Evolutionary conservation across 2,329 filamentous ascomycete species (phyloP), one percentile per base, ranked within the genome.

Genomic region (Aspergillus alliaceus): DNA sequence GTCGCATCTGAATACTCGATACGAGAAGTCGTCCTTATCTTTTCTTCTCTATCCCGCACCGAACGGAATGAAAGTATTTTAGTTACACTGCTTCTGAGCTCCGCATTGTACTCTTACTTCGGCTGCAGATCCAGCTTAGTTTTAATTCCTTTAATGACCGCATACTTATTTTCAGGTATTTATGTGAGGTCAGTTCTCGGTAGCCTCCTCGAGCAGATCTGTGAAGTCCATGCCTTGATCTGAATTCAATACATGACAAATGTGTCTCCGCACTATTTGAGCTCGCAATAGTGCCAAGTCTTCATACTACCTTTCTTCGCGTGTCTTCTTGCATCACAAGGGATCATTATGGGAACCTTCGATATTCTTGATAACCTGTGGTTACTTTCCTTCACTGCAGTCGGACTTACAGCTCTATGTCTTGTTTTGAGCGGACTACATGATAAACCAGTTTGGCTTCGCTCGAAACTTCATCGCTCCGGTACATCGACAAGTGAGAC

Each of bases 401-500:
- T 69, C 32, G 56, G 59, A 35, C 56, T 66, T 18, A 63, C 54
- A n/a, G 65, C 61, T 9, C n/a, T 65, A 11, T 75, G 66, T 49
- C 51, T 74, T 11, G 42, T 63, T 29, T 55, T 75, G 6, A 67
- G 63, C 22, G 65, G 63, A 54, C 24, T 58, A 18, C 75, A 75
- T 58, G 72, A 75, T 24, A 72, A 73, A 58, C 61, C 76, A 6
- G 42, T 84, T 3, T 62, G 79, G 18, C 62, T 66, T 53, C 71
- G 75, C 53, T 57, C 82, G 5, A 66, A 66, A 22, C 61, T 78
- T 51, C 74, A 72, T 49, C 70, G 71, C 40, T 74, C 76, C 55
- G 76, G 75, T 59, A 64, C 72, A n/a, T 80, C 80, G n/a, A 77
- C 74, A 29, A 76, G 80, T 11, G 74, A 71, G 59, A 84, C 81